Evolutionary conservation across 1,284 basidiomycete species (phyloP), one percentile per base, ranked within the genome.

Genomic region (Fereydounia khargensis): DNA sequence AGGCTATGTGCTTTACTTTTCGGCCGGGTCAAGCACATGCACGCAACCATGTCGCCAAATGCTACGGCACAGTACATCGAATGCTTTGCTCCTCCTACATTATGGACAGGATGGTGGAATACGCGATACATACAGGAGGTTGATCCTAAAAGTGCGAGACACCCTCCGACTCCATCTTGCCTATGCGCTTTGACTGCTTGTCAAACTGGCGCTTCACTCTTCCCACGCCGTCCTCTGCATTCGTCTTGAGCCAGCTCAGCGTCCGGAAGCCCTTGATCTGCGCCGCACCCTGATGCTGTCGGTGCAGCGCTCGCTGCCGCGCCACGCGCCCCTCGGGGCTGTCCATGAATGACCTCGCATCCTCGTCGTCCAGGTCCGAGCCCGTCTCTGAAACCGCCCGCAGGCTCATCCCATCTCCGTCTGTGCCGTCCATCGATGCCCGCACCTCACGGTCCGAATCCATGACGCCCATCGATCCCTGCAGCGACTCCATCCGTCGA

Each of bases 111-210:
- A n/a, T n/a, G n/a, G n/a, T n/a, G n/a, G n/a, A n/a, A n/a, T n/a
- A n/a, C n/a, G n/a, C n/a, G n/a, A n/a, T n/a, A n/a, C n/a, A n/a
- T n/a, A n/a, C n/a, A n/a, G n/a, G n/a, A n/a, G n/a, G n/a, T 24
- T 17, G 36, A 11, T 2, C 4, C 55, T 39, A 71, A 23, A 71
- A 65, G 38, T 65, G 65, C 35, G 61, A 65, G 21, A 71, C 68
- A 13, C 67, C 65, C 37, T 71, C 69, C 0, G 61, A 47, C 33
- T 71, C 69, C 65, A 70, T 67, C 65, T 69, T 68, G 33, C 53
- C 58, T 16, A 62, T 46, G 25, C 49, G 34, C 46, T 65, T 69
- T 14, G 38, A 35, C 35, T 63, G 47, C 40, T 58, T 54, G 19
- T 47, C 51, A 38, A 62, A 62, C 20, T 62, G 60, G 2, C 52